Percentiles rank a stretch among this genome's conserved stretches.
phyloP scores from a whole-genome alignment of 257 asterid genomes.

The Penstemon davidsonii region DNA sequence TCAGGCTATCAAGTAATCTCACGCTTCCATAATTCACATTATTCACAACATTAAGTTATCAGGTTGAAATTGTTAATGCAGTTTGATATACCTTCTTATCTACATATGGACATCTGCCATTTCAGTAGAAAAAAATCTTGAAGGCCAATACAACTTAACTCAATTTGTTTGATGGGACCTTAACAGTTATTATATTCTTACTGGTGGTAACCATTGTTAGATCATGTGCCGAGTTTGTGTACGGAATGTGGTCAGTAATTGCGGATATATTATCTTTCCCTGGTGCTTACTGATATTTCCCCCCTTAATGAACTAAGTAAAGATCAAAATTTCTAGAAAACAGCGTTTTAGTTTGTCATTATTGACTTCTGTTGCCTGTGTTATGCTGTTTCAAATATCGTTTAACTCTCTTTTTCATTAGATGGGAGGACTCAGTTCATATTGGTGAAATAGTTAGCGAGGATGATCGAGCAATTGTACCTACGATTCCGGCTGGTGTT shows the following conservation, averaged over 20 bases:
- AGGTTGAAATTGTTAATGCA: neutral
- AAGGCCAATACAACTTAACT: neutral
- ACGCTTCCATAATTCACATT: neutral
- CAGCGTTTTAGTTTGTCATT: conserved; percentile 4
- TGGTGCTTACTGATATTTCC: conserved; percentile 10
- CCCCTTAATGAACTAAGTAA: neutral
- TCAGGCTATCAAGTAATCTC: neutral
- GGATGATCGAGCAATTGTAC: conserved; percentile 68
- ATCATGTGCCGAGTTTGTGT: neutral
- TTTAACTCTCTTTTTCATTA: conserved; percentile 28
- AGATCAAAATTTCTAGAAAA: neutral
- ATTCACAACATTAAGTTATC: neutral
- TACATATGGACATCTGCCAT: neutral
- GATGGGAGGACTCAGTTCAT: conserved; percentile 43
- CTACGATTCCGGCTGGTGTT: conserved; percentile 73
- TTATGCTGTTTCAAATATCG: neutral
- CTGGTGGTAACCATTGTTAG: neutral
- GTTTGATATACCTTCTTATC: conserved; percentile 6
- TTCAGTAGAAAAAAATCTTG: neutral
- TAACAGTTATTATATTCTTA: neutral
- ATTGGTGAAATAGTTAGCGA: conserved; percentile 36
- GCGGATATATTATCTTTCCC: conserved; percentile 2
- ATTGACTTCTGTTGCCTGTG: conserved; percentile 3
- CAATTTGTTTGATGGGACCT: conserved; percentile 1
- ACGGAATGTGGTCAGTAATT: conserved; percentile 1